Evolutionary conservation across 495 filamentous ascomycete genomes (phyloP).

Genomic region (Pyronema omphalodes): DNA sequence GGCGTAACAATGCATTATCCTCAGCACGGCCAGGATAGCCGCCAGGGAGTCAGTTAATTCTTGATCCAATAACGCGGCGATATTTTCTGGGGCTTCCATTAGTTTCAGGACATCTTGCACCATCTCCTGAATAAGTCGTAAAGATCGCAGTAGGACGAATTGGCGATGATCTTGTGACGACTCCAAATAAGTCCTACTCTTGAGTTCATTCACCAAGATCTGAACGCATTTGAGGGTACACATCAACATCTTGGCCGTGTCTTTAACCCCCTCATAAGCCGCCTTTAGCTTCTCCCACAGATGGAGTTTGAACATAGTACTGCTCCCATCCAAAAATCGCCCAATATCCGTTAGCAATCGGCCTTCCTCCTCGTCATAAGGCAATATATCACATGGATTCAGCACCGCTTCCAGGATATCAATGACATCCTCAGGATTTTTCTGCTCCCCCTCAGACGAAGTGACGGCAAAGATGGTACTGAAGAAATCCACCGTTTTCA

Average conservation of each 20-base stretch:
- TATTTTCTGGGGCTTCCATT: conserved; percentile 57
- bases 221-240: conserved; percentile 73
- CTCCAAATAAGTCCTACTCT: conserved; percentile 41
- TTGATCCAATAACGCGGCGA: conserved; percentile 31
- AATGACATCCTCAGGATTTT: conserved; percentile 61
- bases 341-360: conserved; percentile 48
- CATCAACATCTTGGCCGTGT: conserved; percentile 66
- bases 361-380: conserved; percentile 17
- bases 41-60: conserved; percentile 27
- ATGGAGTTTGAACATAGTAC: conserved; percentile 61
- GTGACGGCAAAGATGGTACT: conserved; percentile 52
- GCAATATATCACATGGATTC: conserved; percentile 43
- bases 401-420: conserved; percentile 85
- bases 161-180: conserved; percentile 43
- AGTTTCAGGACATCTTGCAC: conserved; percentile 45
- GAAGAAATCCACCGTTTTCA: conserved; percentile 95
- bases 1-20: conserved; percentile 57
- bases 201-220: conserved; percentile 55
- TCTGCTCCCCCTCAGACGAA: conserved; percentile 29
- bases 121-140: conserved; percentile 60
- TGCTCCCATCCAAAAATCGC: conserved; percentile 62
- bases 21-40: conserved; percentile 22
- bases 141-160: conserved; percentile 47
- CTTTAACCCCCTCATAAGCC: conserved; percentile 67
- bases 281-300: conserved; percentile 76